phyloP scores from a whole-genome alignment of 129 eudicot genomes.

The Tagetes patula region DNA sequence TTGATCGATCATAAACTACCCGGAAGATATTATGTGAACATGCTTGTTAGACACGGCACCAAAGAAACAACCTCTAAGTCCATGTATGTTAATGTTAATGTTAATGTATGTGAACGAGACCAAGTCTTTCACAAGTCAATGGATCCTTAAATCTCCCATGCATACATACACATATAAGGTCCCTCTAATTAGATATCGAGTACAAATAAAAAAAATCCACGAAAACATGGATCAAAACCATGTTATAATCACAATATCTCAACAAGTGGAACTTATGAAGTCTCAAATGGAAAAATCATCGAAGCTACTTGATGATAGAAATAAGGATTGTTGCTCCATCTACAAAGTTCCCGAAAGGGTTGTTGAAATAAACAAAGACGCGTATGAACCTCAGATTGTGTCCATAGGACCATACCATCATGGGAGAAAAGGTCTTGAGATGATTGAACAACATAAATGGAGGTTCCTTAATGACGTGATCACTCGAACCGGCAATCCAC shows the following conservation, averaged over 20 bases:
- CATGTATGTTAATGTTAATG: too few relatives aligned
- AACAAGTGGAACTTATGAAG: constrained; percentile 21
- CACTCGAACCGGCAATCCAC: constrained; percentile 18
- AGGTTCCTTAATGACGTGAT: constrained; percentile 30
- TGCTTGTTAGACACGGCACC: too few relatives aligned
- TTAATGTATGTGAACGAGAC: too few relatives aligned
- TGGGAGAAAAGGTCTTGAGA: constrained; percentile 32
- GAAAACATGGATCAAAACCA: constrained; percentile 23
- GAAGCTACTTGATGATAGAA: constrained; percentile 24
- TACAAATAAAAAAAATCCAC: neutral
- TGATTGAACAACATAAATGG: constrained; percentile 45
- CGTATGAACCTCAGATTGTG: constrained; percentile 38
- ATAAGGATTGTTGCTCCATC: constrained; percentile 36
- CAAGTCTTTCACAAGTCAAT: too few relatives aligned
- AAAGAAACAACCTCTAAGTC: too few relatives aligned
- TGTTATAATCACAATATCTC: constrained; percentile 24
- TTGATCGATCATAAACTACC: too few relatives aligned
- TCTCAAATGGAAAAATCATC: constrained; percentile 26
- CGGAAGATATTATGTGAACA: too few relatives aligned
- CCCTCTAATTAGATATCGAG: too few relatives aligned
- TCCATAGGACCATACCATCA: constrained; percentile 43
- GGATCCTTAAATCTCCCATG: too few relatives aligned
- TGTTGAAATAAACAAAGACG: constrained; percentile 33
- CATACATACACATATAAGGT: too few relatives aligned
- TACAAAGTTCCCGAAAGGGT: constrained; percentile 40